Evolutionary conservation across 306 rosid genomes (phyloP), one percentile per base, ranked within the genome.

Genomic region (Medicago lupulina): DNA sequence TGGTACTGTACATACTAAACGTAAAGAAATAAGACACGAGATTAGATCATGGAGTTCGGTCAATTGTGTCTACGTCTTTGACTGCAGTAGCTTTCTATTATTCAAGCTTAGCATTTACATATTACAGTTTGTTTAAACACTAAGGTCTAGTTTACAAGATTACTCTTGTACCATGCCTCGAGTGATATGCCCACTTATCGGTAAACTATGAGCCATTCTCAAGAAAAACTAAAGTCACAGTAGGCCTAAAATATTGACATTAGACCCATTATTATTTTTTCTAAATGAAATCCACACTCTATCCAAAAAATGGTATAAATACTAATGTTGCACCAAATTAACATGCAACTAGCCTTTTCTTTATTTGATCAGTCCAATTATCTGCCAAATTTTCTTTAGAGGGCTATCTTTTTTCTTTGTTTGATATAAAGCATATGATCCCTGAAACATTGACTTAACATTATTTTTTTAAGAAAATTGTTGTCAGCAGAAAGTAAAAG

Each of bases 401-500:
- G 53, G 54, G n/a, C 25, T 31, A 44, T 4, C 21, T 14, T 0
- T 51, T 51, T 1, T 76, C 15, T 16, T 15, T 51, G 44, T 38
- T 40, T 39, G 39, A 6, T 40, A 13, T 66, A 47, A 43, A 46
- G n/a, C n/a, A n/a, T n/a, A n/a, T n/a, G n/a, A n/a, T n/a, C 43
- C 15, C 16, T 13, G 7, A 41, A 34, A 46, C 40, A 47, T 23
- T 15, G 60, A 23, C 19, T 17, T n/a, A 16, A 16, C 6, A 71
- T 49, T 60, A 46, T 38, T 44, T 5, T n/a, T 55, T 4, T 18
- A 17, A n/a, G 16, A 12, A 21, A 11, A 18, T n/a, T n/a, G 16
- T 21, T 41, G 51, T 75, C 31, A 64, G 17, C 11, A 58, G 8
- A 76, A 65, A 66, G 73, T 38, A 50, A 57, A 46, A 75, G 54